phyloP scores from a whole-genome alignment of 352 stramenopile genomes.

The Globisporangium parvum region DNA sequence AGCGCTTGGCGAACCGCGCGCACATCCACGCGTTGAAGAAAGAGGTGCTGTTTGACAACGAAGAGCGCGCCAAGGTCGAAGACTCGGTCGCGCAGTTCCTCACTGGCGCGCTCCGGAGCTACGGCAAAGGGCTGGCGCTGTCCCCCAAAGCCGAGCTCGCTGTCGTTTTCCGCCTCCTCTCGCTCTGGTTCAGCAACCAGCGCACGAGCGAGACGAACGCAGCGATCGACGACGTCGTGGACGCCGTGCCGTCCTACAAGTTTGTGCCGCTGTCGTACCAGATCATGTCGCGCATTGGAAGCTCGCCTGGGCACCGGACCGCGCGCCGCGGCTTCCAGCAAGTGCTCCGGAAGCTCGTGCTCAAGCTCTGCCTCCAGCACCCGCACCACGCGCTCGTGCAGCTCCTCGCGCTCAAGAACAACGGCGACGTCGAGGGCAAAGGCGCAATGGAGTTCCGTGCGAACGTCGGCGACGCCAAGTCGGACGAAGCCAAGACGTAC shows the following conservation, averaged over 20 bases:
- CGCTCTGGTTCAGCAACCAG: constrained; percentile 93
- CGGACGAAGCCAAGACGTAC: constrained; percentile 54
- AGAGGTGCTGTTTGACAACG: constrained; percentile 86
- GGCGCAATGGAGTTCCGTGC: constrained; percentile 66
- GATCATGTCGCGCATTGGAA: constrained; percentile 94
- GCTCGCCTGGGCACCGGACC: constrained; percentile 2
- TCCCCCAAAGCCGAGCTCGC: constrained; percentile 75
- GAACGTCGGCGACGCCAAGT: constrained; percentile 78
- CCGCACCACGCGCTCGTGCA: constrained; percentile 96
- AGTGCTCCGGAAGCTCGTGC: constrained; percentile 84
- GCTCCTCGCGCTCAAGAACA: constrained; percentile 94
- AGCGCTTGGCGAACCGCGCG: constrained; percentile 58
- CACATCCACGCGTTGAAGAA: constrained; percentile 72
- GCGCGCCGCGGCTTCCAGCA: constrained; percentile 63
- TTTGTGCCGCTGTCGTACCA: constrained; percentile 97
- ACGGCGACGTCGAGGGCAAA: constrained; percentile 83
- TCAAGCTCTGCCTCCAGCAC: constrained; percentile 92
- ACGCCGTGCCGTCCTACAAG: constrained; percentile 91
- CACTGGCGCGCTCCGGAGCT: constrained; percentile 83
- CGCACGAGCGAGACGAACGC: constrained; percentile 64
- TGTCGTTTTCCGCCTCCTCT: constrained; percentile 90
- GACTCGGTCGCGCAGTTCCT: constrained; percentile 85
- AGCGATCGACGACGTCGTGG: constrained; percentile 79
- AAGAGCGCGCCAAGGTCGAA: constrained; percentile 83
- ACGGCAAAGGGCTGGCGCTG: constrained; percentile 53